Evolutionary conservation across 208 protist genomes (phyloP), one percentile per base, ranked within the genome.

Genomic region (Leishmania braziliensis): DNA sequence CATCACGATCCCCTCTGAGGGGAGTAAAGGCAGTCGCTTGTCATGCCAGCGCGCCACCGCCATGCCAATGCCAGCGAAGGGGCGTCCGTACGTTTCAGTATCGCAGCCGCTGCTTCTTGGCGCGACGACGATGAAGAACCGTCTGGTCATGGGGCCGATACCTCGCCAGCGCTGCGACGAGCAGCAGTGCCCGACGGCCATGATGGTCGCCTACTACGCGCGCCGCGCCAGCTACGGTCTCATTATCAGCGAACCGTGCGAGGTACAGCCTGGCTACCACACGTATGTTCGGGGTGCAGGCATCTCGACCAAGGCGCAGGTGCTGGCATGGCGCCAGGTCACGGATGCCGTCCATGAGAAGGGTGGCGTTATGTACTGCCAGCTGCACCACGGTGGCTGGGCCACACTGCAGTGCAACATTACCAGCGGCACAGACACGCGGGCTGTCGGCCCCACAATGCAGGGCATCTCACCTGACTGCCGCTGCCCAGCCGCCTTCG

Each of bases 291-390:
- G 74, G 51, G 83, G 87, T 23, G 78, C 83, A 12, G 91, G 89
- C 12, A 91, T 94, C 66, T 94, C 82, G 72, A 87, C 80, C 3
- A 75, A 81, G 60, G 90, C 53, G 51, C 89, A 95, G 84, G 76
- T 92, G 39, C 83, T 82, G 9, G 91, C 84, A 6, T 96, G 93
- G 91, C 85, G 80, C 63, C 77, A 60, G 73, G 84, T 95, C 39
- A 91, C 84, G 20, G 85, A 88, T 72, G 89, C 93, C 12, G 91
- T 96, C n/a, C 93, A 95, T 74, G 70, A 83, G 51, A 85, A 91
- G 68, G 88, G 86, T 14, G 88, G 90, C 54, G 5, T 86, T 23
- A 92, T 95, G 78, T 90, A 89, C 78, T 84, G 81, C 68, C 88
- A 92, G 85, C 53, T 95, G 18, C 86, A 86, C 78, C 90, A 95